Percentiles rank a stretch among this genome's conserved stretches.
These are phyloP conservation scores for Pleurostoma richardsiae DNA, from an alignment of 2,329 filamentous ascomycete genomes.

Conservation along the genomic window DNA sequence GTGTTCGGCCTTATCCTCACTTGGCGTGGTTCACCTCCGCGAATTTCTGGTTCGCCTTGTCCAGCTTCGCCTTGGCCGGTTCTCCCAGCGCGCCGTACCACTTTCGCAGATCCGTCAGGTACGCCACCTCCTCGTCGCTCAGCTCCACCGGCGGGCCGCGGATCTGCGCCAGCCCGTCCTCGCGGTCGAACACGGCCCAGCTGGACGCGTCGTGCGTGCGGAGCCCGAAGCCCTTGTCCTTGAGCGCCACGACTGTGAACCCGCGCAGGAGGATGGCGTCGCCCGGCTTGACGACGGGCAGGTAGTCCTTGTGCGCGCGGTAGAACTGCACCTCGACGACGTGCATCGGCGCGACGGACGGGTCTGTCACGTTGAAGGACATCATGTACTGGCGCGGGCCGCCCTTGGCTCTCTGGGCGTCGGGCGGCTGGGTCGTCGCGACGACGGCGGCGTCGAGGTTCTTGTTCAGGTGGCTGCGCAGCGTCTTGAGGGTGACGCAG, in stretches of 20 bases:
- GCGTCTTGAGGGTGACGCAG: slow-evolving; percentile 43
- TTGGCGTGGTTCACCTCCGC: slow-evolving; percentile 6
- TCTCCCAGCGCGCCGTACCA: slow-evolving; percentile 46
- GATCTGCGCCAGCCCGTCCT: slow-evolving; percentile 42
- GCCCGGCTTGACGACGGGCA: slow-evolving; percentile 50
- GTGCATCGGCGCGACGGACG: slow-evolving; percentile 41
- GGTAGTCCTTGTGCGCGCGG: slow-evolving; percentile 50
- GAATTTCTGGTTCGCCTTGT: slow-evolving; percentile 38
- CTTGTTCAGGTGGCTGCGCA: slow-evolving; percentile 44
- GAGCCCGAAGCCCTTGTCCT: slow-evolving; percentile 50
- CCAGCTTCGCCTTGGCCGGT: slow-evolving; percentile 39
- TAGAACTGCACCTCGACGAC: slow-evolving; percentile 54
- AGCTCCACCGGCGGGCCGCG: slow-evolving; percentile 57
- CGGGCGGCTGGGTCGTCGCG: slow-evolving; percentile 42
- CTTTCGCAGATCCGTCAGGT: slow-evolving; percentile 40
- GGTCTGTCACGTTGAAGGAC: slow-evolving; percentile 52
- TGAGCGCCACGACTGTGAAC: slow-evolving; percentile 49
- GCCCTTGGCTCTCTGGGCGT: slow-evolving; percentile 49
- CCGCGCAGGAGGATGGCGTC: slow-evolving; percentile 54
- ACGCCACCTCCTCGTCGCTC: slow-evolving; percentile 40
- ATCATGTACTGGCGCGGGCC: slow-evolving; percentile 57
- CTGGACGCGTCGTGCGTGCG: slow-evolving; percentile 49
- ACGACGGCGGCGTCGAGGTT: slow-evolving; percentile 51
- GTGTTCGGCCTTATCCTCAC: background rate
- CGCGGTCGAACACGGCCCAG: slow-evolving; percentile 56